Percentiles rank a stretch among this genome's conserved stretches.
phyloP scores from a whole-genome alignment of 371 early-diverging fungal species.

The Synchytrium microbalum region DNA sequence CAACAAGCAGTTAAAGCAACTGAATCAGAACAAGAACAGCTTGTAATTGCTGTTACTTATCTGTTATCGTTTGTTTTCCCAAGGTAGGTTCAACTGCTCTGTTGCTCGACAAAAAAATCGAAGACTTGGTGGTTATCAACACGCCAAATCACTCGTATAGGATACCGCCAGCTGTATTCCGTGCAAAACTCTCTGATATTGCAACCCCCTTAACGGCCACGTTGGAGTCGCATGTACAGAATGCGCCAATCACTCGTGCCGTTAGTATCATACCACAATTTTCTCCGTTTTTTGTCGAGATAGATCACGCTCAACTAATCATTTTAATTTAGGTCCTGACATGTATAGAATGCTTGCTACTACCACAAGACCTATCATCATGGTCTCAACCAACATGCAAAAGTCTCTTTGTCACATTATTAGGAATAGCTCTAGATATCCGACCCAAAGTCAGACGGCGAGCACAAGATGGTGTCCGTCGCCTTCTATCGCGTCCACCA shows the following conservation, averaged over 20 bases:
- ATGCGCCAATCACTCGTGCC: constrained; percentile 69
- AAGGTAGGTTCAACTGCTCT: constrained; percentile 37
- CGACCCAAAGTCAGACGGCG: constrained; percentile 85
- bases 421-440: constrained; percentile 68
- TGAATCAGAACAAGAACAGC: constrained; percentile 40
- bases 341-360: constrained; percentile 75
- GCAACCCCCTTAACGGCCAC: constrained; percentile 46
- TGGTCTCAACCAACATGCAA: constrained; percentile 62
- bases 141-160: constrained; percentile 8
- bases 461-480: constrained; percentile 74
- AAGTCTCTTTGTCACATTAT: constrained; percentile 61
- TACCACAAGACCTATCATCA: constrained; percentile 62
- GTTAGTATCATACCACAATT: constrained; percentile 10
- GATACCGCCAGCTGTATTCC: constrained; percentile 42
- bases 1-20: constrained; percentile 36
- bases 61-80: constrained; percentile 74
- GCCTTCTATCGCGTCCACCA: constrained; percentile 62
- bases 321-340: constrained; percentile 38
- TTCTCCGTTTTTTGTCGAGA: background rate
- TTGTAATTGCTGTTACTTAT: constrained; percentile 64
- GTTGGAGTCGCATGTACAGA: constrained; percentile 51
- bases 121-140: too few relatives aligned
- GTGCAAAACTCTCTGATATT: constrained; percentile 56
- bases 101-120: background rate
- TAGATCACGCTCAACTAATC: background rate